Percentiles rank a stretch among this genome's conserved stretches.
These are phyloP conservation scores for Diaporthe vaccinii DNA, from an alignment of 2,329 filamentous ascomycete species.

Conservation along the genomic window DNA sequence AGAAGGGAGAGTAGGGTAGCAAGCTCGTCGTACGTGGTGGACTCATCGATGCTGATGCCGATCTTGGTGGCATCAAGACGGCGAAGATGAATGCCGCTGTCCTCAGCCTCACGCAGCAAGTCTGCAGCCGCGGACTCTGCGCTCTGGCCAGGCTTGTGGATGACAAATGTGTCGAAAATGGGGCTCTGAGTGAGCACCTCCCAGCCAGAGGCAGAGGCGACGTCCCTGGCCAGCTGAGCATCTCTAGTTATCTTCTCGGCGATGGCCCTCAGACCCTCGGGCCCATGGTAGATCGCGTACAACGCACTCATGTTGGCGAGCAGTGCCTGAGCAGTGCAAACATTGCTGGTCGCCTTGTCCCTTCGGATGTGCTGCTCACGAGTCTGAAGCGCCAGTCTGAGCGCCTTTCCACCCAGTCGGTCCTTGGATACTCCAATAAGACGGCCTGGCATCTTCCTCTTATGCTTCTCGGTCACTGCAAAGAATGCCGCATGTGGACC, in stretches of 20 bases:
- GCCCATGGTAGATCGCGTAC: conserved; percentile 95
- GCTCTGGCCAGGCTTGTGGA: conserved; percentile 68
- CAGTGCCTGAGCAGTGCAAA: conserved; percentile 94
- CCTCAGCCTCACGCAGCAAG: conserved; percentile 61
- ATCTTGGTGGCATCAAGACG: conserved; percentile 71
- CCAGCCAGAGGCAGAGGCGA: conserved; percentile 37
- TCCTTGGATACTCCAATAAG: conserved; percentile 94
- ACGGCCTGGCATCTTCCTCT: conserved; percentile 93
- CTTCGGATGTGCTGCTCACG: conserved; percentile 95
- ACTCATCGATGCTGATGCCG: conserved; percentile 83
- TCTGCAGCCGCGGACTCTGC: conserved; percentile 55
- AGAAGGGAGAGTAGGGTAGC: conserved; percentile 40
- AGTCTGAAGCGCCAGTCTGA: conserved; percentile 89
- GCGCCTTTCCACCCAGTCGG: conserved; percentile 82
- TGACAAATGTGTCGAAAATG: conserved; percentile 85
- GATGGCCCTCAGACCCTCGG: conserved; percentile 84
- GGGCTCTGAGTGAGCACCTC: conserved; percentile 37
- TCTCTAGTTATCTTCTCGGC: conserved; percentile 82
- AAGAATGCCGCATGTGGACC: conserved; percentile 99
- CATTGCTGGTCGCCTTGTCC: conserved; percentile 97
- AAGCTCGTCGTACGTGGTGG: conserved; percentile 49
- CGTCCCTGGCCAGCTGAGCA: conserved; percentile 69
- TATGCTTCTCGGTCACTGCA: conserved; percentile 89
- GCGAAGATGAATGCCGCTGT: conserved; percentile 72
- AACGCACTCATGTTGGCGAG: conserved; percentile 96